phyloP scores from a whole-genome alignment of 73 alveolate genomes.

The Stentor coeruleus region DNA sequence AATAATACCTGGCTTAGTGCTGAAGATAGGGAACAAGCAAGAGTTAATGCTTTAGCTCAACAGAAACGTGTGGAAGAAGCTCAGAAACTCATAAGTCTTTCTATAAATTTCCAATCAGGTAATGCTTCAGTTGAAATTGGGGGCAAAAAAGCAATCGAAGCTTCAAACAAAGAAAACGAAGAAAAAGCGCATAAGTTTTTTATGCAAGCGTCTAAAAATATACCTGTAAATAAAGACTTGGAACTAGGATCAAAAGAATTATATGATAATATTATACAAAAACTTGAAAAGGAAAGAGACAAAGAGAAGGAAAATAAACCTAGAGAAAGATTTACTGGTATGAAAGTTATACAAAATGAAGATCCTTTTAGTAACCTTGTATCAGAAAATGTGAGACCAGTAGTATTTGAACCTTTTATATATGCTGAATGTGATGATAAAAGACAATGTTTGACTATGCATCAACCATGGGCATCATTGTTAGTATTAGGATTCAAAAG shows the following conservation, averaged over 20 bases:
- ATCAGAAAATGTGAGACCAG: constrained; percentile 28
- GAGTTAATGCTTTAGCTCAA: constrained; percentile 59
- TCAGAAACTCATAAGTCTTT: background rate
- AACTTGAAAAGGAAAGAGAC: background rate
- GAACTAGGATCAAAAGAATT: constrained; percentile 19
- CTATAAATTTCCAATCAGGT: background rate
- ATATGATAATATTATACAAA: background rate
- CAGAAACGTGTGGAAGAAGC: constrained; percentile 31
- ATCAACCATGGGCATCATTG: constrained; percentile 72
- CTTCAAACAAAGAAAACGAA: background rate
- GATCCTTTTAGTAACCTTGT: constrained; percentile 61
- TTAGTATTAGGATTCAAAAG: constrained; percentile 57
- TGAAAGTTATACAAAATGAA: constrained; percentile 45
- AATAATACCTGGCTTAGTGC: constrained; percentile 78
- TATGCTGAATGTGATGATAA: constrained; percentile 45
- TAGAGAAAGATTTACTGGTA: background rate
- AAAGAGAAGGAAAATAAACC: background rate
- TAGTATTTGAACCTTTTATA: background rate
- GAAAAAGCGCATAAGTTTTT: constrained; percentile 36
- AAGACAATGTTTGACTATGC: constrained; percentile 66
- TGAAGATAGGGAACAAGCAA: constrained; percentile 73
- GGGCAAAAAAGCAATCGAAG: background rate
- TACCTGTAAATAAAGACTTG: constrained; percentile 22
- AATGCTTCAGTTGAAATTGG: background rate
- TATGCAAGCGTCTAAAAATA: background rate